A percentile compares a stretch with the other conserved stretches of the same genome.
These are phyloP conservation scores for Saccharomycopsis fermentans DNA, from an alignment of 805 yeast species.

Conservation along the genomic window DNA sequence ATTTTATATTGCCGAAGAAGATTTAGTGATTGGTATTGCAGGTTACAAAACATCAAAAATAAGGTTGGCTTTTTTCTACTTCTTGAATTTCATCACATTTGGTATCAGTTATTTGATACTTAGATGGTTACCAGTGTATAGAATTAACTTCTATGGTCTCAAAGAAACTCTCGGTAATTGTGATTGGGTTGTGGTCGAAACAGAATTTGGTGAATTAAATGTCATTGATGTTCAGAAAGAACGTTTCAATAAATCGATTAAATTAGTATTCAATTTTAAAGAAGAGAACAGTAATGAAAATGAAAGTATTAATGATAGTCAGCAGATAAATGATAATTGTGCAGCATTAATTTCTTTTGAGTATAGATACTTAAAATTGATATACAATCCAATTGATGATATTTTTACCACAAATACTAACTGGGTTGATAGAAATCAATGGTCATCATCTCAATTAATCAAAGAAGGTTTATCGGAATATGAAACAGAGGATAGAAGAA, in stretches of 20 bases:
- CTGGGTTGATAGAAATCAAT: slow-evolving; percentile 68
- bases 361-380: slow-evolving; percentile 74
- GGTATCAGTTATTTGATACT: slow-evolving; percentile 68
- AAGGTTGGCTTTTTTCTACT: slow-evolving; percentile 39
- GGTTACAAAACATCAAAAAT: slow-evolving; percentile 56
- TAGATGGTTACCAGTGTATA: slow-evolving; percentile 79
- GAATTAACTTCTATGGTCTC: slow-evolving; percentile 57
- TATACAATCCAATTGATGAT: slow-evolving; percentile 82
- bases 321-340: slow-evolving; percentile 27
- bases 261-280: slow-evolving; percentile 46
- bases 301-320: slow-evolving; percentile 20
- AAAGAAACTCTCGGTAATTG: slow-evolving; percentile 65
- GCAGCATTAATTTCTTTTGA: slow-evolving; percentile 63
- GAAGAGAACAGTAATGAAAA: slow-evolving; percentile 21
- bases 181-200: slow-evolving; percentile 91
- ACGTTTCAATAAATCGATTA: slow-evolving; percentile 62
- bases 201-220: slow-evolving; percentile 80
- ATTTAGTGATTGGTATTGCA: slow-evolving; percentile 86
- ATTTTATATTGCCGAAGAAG: slow-evolving; percentile 91
- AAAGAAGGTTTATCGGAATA: slow-evolving; percentile 63
- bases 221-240: slow-evolving; percentile 45
- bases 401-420: slow-evolving; percentile 71
- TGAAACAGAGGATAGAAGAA: slow-evolving; percentile 52
- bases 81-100: slow-evolving; percentile 45
- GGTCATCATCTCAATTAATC: slow-evolving; percentile 51